Evolutionary conservation across 495 filamentous ascomycete species (phyloP).

Genomic region (Monascus purpureus): DNA sequence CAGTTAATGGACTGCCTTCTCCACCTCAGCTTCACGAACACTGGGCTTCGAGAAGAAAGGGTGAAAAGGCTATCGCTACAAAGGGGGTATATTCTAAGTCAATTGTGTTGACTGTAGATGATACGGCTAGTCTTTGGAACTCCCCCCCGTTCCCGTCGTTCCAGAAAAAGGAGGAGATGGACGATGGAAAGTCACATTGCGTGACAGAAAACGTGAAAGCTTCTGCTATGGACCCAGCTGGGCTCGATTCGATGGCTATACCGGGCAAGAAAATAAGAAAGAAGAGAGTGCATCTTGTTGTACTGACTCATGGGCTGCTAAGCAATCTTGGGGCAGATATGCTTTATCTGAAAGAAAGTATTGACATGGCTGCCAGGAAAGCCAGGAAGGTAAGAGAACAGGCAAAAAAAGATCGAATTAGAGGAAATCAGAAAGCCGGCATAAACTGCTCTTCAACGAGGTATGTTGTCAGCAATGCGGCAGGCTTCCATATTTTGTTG

Average conservation of each 20-base stretch:
- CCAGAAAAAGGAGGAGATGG: slow-evolving; percentile 28
- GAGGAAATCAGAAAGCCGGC: too few species aligned
- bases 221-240: neutral
- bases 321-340: slow-evolving; percentile 96
- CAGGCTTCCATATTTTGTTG: too few species aligned
- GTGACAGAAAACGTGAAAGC: slow-evolving; percentile 1
- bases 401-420: slow-evolving; percentile 42
- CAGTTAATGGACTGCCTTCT: slow-evolving; percentile 29
- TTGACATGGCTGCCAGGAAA: slow-evolving; percentile 66
- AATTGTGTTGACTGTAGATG: slow-evolving; percentile 63
- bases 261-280: slow-evolving; percentile 6
- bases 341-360: slow-evolving; percentile 93
- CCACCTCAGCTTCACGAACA: slow-evolving; percentile 66
- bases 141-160: slow-evolving; percentile 63
- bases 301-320: slow-evolving; percentile 88
- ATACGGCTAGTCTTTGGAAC: slow-evolving; percentile 83
- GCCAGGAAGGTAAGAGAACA: slow-evolving; percentile 39
- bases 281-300: slow-evolving; percentile 78
- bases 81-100: slow-evolving; percentile 73
- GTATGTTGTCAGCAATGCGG: too few species aligned
- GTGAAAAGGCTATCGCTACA: slow-evolving; percentile 34
- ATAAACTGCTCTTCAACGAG: too few species aligned
- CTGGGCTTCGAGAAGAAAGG: slow-evolving; percentile 32
- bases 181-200: slow-evolving; percentile 10
- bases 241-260: neutral